Conservation (phyloP, 208 protist species). For the Strigomonas culicis region DNA sequence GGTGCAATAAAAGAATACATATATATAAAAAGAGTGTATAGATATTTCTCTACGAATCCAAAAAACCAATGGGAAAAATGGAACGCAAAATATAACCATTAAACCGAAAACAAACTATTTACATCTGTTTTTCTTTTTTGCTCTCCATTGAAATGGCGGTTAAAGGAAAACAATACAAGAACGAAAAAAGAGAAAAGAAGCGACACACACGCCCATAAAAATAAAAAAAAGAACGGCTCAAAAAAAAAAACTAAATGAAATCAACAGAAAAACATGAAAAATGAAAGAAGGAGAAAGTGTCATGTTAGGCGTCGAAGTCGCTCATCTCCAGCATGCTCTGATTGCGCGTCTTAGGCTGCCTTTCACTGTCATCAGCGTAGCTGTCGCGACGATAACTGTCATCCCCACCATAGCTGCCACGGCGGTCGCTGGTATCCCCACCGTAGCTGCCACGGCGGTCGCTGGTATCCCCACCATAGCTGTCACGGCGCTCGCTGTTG, state of each 20-base stretch:
- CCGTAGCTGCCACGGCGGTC: no score
- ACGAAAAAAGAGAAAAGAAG: constrained; percentile 13
- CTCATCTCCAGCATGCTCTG: no score
- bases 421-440: no score
- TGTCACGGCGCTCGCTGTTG: no score
- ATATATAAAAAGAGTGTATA: constrained; percentile 4
- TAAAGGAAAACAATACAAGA: background rate
- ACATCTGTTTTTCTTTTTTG: constrained; percentile 11
- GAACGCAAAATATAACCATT: no score
- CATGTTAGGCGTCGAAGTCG: no score
- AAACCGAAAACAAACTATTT: no score
- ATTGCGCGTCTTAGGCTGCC: no score
- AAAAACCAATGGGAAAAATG: background rate
- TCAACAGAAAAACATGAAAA: constrained; percentile 1
- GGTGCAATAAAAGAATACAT: background rate
- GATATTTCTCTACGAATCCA: background rate
- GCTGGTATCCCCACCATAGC: no score
- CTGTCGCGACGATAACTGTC: no score
- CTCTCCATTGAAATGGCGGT: background rate
- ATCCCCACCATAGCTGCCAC: no score
- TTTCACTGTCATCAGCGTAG: no score
- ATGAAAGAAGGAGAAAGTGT: background rate
- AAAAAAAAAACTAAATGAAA: constrained; percentile 7
- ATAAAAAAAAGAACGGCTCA: background rate
- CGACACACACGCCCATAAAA: background rate